These are phyloP conservation scores for Russula dissimulans DNA, from an alignment of 768 basidiomycete species.

Conservation along the genomic window DNA sequence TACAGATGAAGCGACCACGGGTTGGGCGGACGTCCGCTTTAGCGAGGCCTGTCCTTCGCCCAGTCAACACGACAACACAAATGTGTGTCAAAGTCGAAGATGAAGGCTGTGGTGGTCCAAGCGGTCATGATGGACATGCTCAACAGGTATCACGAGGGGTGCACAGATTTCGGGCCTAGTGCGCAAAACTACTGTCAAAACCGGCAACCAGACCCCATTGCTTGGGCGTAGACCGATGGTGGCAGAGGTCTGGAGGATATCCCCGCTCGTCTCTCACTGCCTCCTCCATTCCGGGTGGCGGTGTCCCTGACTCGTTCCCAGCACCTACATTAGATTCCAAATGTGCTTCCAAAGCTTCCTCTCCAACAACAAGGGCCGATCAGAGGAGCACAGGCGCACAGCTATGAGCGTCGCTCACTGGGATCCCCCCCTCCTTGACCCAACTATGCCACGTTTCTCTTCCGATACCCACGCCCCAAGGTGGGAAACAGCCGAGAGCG, in stretches of 20 bases:
- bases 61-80: neutral
- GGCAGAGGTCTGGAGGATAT: slow-evolving; percentile 4
- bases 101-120: neutral
- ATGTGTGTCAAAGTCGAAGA: too few species aligned
- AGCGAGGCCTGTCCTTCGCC: neutral
- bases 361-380: neutral
- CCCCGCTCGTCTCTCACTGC: slow-evolving; percentile 12
- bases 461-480: slow-evolving; percentile 11
- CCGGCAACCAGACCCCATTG: neutral
- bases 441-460: slow-evolving; percentile 5
- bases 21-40: neutral
- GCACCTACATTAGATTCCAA: neutral
- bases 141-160: slow-evolving; percentile 13
- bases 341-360: neutral
- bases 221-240: neutral
- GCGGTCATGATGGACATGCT: neutral
- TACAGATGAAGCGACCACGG: neutral
- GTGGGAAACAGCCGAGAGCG: slow-evolving; percentile 9
- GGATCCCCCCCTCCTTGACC: slow-evolving; percentile 1
- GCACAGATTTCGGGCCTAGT: slow-evolving; percentile 11
- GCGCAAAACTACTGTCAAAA: slow-evolving; percentile 17
- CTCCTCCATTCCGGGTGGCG: slow-evolving; percentile 13
- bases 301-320: slow-evolving; percentile 13
- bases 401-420: slow-evolving; percentile 7
- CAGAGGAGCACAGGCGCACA: slow-evolving; percentile 4